These are phyloP conservation scores for thale cress (Arabidopsis thaliana) DNA, from an alignment of 345 rosid genomes.

Conservation along the genomic window TAIR10.1 NC_003071.7:17425001-17425500, in stretches of 20 bases:
- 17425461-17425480: slow-evolving; percentile 90
- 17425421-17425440: slow-evolving; percentile 97
- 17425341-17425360: slow-evolving; percentile 72
- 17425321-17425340: slow-evolving; percentile 74
- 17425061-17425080: slow-evolving; percentile 24
- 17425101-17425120: slow-evolving; percentile 15
- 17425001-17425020: slow-evolving; percentile 76
- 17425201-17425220: slow-evolving; percentile 90
- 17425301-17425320: slow-evolving; percentile 9
- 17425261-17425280: slow-evolving; percentile 27
- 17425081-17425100: neutral
- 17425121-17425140: slow-evolving; percentile 98
- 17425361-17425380: slow-evolving; percentile 82
- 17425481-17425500: slow-evolving; percentile 93
- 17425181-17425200: slow-evolving; percentile 92
- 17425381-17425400: slow-evolving; percentile 76
- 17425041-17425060: slow-evolving; percentile 15
- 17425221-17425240: slow-evolving; percentile 71
- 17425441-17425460: slow-evolving; percentile 94
- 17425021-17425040: slow-evolving; percentile 58
- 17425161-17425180: slow-evolving; percentile 97
- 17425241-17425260: slow-evolving; percentile 70
- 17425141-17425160: slow-evolving; percentile 88
- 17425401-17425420: slow-evolving; percentile 94
- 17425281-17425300: slow-evolving; percentile 7